Base-by-base conservation (phyloP, 164 flowering plant genomes). In the Sextonia rubra region DNA sequence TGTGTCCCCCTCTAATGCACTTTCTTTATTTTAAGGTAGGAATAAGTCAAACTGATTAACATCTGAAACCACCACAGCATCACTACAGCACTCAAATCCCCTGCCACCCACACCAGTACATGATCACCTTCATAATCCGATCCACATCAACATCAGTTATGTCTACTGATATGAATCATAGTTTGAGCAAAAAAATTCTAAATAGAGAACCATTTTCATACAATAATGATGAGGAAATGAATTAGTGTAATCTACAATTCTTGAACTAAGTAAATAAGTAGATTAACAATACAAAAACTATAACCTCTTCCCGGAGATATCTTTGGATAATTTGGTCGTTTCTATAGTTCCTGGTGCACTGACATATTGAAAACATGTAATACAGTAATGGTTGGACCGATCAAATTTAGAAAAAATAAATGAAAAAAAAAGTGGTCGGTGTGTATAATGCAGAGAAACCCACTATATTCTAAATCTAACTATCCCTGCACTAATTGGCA, bases 261-360 rank as follows among this genome's bases (percentile, higher is more conserved):
- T 66, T 14, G 44, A 44, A 32, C 26, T 66, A 17, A 44, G 37
- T 11, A 15, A n/a, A 47, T 5, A 8, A 66, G 23, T 30, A 29
- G 47, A 29, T 18, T 30, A 26, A 17, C 68, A 64, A 64, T 66
- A 66, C 49, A 66, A 44, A 14, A 66, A 66, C 49, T 66, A 17
- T 60, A 60, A n/a, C 73, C 56, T 70, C 73, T 37, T 9, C 24
- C 23, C 52, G 44, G 60, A 48, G 32, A 66, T 66, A 17, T 66
- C 17, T 49, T 66, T 44, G 24, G 60, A 22, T 47, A 60, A 37
- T 60, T 60, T 6, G 25, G 25, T 5, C 30, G 29, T 30, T 60
- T 60, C 20, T 24, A 14, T 70, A 23, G 37, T 32, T 58, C 56
- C 55, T 60, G 6, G 47, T 32, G 56, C 20, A 0, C 44, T 52